These are phyloP conservation scores for Exophiala viscosa DNA, from an alignment of 2,329 filamentous ascomycete genomes.

Conservation along the genomic window DNA sequence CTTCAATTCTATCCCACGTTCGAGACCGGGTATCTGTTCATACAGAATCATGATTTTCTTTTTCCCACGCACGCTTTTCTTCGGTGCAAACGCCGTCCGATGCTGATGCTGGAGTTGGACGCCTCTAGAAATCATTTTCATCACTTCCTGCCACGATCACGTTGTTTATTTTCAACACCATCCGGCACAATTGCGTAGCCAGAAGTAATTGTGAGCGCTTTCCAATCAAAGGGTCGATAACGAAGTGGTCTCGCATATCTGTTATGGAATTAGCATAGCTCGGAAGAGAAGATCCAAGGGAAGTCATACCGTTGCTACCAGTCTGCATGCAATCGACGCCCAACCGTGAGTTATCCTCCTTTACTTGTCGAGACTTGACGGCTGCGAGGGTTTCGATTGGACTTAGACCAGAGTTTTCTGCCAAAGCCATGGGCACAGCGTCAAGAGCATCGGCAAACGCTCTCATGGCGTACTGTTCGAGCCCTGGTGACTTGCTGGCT, in stretches of 20 bases:
- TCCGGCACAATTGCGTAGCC: conserved; percentile 93
- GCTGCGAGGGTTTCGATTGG: conserved; percentile 92
- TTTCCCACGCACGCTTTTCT: conserved; percentile 9
- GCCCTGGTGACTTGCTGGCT: conserved; percentile 88
- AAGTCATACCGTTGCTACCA: conserved; percentile 70
- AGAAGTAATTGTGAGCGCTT: conserved; percentile 96
- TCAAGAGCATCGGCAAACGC: conserved; percentile 95
- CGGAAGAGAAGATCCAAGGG: not conserved
- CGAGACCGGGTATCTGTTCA: conserved; percentile 14
- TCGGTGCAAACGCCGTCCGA: conserved; percentile 4
- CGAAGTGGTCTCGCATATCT: conserved; percentile 97
- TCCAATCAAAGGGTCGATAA: conserved; percentile 96
- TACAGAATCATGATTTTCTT: conserved; percentile 8
- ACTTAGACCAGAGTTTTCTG: conserved; percentile 94
- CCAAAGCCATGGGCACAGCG: conserved; percentile 87
- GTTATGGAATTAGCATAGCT: conserved; percentile 17
- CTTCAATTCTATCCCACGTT: conserved; percentile 15
- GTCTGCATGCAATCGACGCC: conserved; percentile 98
- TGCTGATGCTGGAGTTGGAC: conserved; percentile 2
- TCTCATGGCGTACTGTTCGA: conserved; percentile 98
- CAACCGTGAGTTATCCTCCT: conserved; percentile 71
- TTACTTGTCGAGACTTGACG: conserved; percentile 95
- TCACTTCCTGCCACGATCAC: conserved; percentile 87
- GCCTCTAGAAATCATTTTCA: conserved; percentile 71
- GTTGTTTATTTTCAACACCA: conserved; percentile 93